Percentiles rank a stretch among this genome's conserved stretches.
Evolutionary conservation across 768 basidiomycete genomes (phyloP).

Genomic region (Hortiboletus flavorubellus): DNA sequence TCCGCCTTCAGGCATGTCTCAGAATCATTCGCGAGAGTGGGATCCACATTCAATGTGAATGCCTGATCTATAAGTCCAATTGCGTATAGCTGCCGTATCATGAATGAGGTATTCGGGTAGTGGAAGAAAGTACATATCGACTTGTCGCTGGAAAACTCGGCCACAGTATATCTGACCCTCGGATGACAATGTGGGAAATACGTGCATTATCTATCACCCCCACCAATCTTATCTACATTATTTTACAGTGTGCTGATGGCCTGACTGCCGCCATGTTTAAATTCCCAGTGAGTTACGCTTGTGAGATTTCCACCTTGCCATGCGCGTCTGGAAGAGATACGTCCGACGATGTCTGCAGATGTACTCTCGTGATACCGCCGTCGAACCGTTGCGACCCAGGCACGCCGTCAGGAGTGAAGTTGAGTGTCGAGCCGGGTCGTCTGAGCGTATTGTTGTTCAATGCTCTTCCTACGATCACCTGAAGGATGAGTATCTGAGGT

Average conservation of each 20-base stretch:
- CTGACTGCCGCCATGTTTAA: too few species aligned
- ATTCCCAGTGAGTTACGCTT: not conserved
- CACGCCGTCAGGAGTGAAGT: constrained; percentile 1
- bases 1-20: constrained; percentile 52
- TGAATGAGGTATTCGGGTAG: constrained; percentile 9
- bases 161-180: too few species aligned
- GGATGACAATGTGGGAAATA: too few species aligned
- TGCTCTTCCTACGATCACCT: constrained; percentile 17
- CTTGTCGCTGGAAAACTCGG: too few species aligned
- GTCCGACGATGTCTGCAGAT: not conserved
- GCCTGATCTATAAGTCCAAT: constrained; percentile 53
- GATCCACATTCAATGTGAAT: constrained; percentile 51
- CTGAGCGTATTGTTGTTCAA: constrained; percentile 7
- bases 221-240: too few species aligned
- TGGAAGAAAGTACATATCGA: too few species aligned
- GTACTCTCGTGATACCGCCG: not conserved
- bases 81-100: constrained; percentile 50
- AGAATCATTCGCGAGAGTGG: constrained; percentile 46
- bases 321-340: not conserved
- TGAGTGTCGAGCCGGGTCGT: not conserved
- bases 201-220: too few species aligned
- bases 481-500: constrained; percentile 26
- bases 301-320: not conserved
- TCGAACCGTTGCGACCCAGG: not conserved
- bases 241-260: too few species aligned